phyloP scores from a whole-genome alignment of 1,284 basidiomycete genomes.

The Filobasidium uniguttulatum region DNA sequence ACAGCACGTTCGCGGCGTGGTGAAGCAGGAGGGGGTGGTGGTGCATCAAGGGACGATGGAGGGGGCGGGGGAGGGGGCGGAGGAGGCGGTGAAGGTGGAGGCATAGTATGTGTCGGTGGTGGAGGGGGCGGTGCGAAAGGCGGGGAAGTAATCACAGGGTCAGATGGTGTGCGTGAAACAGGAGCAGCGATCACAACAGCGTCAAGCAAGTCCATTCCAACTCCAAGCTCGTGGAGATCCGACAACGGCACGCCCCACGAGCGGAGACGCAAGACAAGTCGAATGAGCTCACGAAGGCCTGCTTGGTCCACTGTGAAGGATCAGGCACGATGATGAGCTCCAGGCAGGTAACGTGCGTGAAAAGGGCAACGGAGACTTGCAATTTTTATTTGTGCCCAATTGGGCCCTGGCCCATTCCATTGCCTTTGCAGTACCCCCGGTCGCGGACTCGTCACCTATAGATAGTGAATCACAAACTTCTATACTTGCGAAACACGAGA shows the following conservation, averaged over 20 bases:
- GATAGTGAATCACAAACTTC: no score
- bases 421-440: no score
- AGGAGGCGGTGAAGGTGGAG: not conserved
- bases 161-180: not conserved
- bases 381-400: not conserved
- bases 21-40: no score
- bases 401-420: not conserved
- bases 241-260: not conserved
- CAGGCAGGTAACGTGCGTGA: not conserved
- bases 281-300: not conserved
- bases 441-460: no score
- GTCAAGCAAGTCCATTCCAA: not conserved
- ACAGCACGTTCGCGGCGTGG: not conserved
- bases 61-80: not conserved
- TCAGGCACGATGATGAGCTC: no score
- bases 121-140: not conserved
- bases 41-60: not conserved
- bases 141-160: not conserved
- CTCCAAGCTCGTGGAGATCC: not conserved
- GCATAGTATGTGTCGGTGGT: not conserved
- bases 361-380: not conserved
- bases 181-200: not conserved
- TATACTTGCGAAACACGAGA: no score
- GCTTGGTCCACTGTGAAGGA: constrained; percentile 1
- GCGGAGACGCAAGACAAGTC: not conserved